These are phyloP conservation scores for Syzygium jambos DNA, from an alignment of 345 rosid genomes.

Conservation along the genomic window DNA sequence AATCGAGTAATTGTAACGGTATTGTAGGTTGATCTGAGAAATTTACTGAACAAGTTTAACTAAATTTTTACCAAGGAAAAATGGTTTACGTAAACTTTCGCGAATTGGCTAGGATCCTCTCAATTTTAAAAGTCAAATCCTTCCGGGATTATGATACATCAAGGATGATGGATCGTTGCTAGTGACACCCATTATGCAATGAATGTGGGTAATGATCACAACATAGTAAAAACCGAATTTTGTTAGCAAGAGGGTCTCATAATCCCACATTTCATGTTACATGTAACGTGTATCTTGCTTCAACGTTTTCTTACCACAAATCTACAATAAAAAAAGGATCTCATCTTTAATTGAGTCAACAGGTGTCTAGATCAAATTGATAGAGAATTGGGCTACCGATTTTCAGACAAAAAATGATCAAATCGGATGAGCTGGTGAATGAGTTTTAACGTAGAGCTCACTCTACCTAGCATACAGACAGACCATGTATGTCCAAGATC, in stretches of 20 bases:
- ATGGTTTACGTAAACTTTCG: no score
- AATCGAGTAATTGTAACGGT: background rate
- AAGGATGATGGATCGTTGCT: no score
- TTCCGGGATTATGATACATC: no score
- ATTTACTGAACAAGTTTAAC: no score
- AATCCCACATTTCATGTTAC: background rate
- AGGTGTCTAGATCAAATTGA: background rate
- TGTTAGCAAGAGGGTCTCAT: background rate
- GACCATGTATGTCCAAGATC: background rate
- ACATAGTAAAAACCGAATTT: no score
- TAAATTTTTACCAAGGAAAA: no score
- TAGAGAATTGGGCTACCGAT: background rate
- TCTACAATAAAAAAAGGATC: background rate
- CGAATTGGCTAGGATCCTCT: no score
- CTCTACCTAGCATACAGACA: background rate
- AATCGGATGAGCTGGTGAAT: background rate
- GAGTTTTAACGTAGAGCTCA: background rate
- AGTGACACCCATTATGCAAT: no score
- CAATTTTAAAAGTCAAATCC: no score
- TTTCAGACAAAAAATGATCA: background rate
- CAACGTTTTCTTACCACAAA: background rate
- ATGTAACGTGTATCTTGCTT: background rate
- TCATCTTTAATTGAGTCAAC: background rate
- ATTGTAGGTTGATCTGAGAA: background rate
- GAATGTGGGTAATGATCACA: no score